Base-by-base conservation (phyloP, 2,329 filamentous ascomycete species). In the Sporothrix schenckii region DNA sequence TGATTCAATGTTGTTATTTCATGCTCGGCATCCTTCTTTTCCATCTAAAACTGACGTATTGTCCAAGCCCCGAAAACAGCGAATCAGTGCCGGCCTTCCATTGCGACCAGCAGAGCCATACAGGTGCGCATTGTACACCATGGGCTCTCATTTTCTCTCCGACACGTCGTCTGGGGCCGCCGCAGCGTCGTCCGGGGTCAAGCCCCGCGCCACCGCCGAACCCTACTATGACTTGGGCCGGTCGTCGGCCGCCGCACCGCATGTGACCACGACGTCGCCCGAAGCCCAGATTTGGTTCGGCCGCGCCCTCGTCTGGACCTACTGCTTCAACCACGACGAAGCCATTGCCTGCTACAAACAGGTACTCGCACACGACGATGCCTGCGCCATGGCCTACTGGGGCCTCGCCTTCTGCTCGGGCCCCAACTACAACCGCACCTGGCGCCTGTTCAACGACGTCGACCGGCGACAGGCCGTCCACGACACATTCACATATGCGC, bases 361-460 rank as follows among this genome's bases (percentile, higher is more conserved):
- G 10, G 88, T 88, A n/a, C 83, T 87, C 44, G 77, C 78, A 0
- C 76, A 81, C 61, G 90, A 92, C 72, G 72, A 79, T 0, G 73
- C 77, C 2, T 91, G 87, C 70, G 83, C 85, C 41, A 87, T 92
- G 82, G 89, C 87, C 3, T 85, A 90, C 75, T 92, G 90, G 89
- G 90, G 90, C 0, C 79, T 91, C 4, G 88, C 91, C 0, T 93
- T 91, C 76, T 83, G 89, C 1, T 80, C 91, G 0, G 92, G 91
- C 0, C 91, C 92, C 3, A 93, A 94, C 76, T 89, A 89, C 78
- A 87, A 94, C 80, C 92, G 93, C 76, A 88, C 91, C 0, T 93
- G 92, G 92, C 85, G 87, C 39, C 83, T 87, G 30, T 92, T 93
- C 73, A 89, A 91, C 69, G 79, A 83, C 0, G 79, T 82, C 0